phyloP scores from a whole-genome alignment of 177 flowering plant species.

The Telopea speciosissima region DNA sequence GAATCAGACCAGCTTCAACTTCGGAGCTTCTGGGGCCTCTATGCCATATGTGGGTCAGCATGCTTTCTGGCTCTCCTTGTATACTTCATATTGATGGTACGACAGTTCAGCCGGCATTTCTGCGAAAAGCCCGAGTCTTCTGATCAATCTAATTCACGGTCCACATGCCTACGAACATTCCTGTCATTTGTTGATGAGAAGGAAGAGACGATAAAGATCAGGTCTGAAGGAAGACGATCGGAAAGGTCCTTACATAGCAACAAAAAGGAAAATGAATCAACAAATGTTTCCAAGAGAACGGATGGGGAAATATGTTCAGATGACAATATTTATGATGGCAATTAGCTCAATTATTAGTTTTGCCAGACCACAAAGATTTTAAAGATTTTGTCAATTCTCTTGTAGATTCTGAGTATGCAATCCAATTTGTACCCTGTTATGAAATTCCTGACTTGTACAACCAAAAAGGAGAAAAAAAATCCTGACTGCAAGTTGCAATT shows the following conservation, averaged over 20 bases:
- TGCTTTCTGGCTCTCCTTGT: slow-evolving; percentile 47
- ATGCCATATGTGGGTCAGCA: slow-evolving; percentile 46
- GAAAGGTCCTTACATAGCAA: slow-evolving; percentile 48
- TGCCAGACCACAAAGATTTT: too few species aligned
- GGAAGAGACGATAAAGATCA: not conserved
- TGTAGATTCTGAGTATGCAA: too few species aligned
- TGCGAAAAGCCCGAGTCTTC: slow-evolving; percentile 14
- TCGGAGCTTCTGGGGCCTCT: slow-evolving; percentile 70
- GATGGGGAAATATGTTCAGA: slow-evolving; percentile 21
- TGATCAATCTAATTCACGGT: slow-evolving; percentile 18
- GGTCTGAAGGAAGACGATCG: slow-evolving; percentile 24
- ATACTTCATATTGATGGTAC: slow-evolving; percentile 28
- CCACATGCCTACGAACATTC: slow-evolving; percentile 6
- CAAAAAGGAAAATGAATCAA: slow-evolving; percentile 43
- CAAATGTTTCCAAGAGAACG: slow-evolving; percentile 41
- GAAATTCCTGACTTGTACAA: too few species aligned
- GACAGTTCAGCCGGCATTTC: slow-evolving; percentile 23
- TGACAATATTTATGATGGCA: not conserved
- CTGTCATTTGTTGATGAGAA: not conserved
- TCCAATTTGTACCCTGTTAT: too few species aligned
- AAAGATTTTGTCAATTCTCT: too few species aligned
- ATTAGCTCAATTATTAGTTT: not conserved
- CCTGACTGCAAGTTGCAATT: too few species aligned
- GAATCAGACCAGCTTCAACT: slow-evolving; percentile 47
- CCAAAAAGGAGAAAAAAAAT: too few species aligned